phyloP scores from a whole-genome alignment of 1,284 basidiomycete genomes.

The Omphalotus olearius region DNA sequence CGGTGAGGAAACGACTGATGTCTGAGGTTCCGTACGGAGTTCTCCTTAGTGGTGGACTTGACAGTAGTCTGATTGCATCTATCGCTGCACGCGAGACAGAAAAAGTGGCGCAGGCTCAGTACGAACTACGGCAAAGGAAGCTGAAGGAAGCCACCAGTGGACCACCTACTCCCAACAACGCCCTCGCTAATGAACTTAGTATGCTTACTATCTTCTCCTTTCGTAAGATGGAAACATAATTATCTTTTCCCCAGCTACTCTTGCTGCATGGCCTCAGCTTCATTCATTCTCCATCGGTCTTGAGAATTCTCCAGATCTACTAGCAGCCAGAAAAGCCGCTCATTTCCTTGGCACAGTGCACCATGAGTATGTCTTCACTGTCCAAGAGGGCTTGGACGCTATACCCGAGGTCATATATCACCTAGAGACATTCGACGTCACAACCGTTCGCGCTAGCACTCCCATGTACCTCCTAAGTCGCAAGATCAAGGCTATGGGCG shows the following conservation, averaged over 20 bases:
- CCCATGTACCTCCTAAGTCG: constrained; percentile 97
- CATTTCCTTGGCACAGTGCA: constrained; percentile 93
- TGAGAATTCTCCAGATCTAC: constrained; percentile 91
- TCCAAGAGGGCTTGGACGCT: constrained; percentile 97
- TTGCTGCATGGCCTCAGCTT: constrained; percentile 92
- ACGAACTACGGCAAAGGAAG: constrained; percentile 61
- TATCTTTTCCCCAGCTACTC: constrained; percentile 41
- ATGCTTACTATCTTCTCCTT: constrained; percentile 15
- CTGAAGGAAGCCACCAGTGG: constrained; percentile 51
- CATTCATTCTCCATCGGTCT: constrained; percentile 99
- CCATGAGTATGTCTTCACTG: constrained; percentile 98
- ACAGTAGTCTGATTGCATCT: constrained; percentile 93
- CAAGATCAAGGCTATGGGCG: constrained; percentile 99
- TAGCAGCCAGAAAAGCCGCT: constrained; percentile 94
- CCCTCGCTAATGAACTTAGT: constrained; percentile 52
- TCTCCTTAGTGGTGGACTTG: constrained; percentile 91
- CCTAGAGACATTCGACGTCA: constrained; percentile 98
- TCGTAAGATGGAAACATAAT: not conserved
- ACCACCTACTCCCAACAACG: constrained; percentile 48
- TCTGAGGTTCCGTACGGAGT: constrained; percentile 99
- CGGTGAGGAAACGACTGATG: constrained; percentile 96
- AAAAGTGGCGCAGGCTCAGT: constrained; percentile 81
- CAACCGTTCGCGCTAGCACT: constrained; percentile 95
- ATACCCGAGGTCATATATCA: constrained; percentile 98
- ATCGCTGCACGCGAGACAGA: constrained; percentile 98